A percentile compares a stretch with the other conserved stretches of the same genome.
These are phyloP conservation scores for Stenogyne calaminthoides DNA, from an alignment of 305 asterid genomes.

Conservation along the genomic window DNA sequence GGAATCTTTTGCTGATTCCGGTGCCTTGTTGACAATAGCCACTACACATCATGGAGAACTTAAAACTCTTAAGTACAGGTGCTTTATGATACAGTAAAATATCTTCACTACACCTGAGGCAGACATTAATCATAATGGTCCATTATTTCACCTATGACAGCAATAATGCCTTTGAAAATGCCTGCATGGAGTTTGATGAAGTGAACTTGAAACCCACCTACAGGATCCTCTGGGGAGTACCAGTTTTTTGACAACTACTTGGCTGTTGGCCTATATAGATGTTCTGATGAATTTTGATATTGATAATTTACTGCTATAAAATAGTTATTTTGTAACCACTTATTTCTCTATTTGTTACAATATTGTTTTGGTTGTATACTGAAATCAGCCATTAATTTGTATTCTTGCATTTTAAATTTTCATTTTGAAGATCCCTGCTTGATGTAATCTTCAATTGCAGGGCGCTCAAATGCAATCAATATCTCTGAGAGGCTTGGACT, in stretches of 20 bases:
- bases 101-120: slow-evolving; percentile 21
- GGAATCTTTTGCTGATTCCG: slow-evolving; percentile 88
- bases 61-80: slow-evolving; percentile 98
- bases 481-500: slow-evolving; percentile 94
- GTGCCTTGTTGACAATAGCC: slow-evolving; percentile 82
- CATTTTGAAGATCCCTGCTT: slow-evolving; percentile 26
- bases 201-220: slow-evolving; percentile 91
- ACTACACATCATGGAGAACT: slow-evolving; percentile 99
- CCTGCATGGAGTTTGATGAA: slow-evolving; percentile 98
- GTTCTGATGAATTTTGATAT: slow-evolving; percentile 21
- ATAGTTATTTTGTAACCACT: neutral
- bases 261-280: slow-evolving; percentile 22
- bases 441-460: slow-evolving; percentile 43
- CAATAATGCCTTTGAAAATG: slow-evolving; percentile 87
- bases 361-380: slow-evolving; percentile 23
- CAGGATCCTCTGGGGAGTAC: slow-evolving; percentile 98
- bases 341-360: slow-evolving; percentile 17
- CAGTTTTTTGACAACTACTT: slow-evolving; percentile 51
- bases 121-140: slow-evolving; percentile 33
- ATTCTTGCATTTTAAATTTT: slow-evolving; percentile 19
- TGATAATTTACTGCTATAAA: neutral
- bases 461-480: slow-evolving; percentile 97
- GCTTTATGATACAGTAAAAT: slow-evolving; percentile 31
- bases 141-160: slow-evolving; percentile 54
- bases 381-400: slow-evolving; percentile 14